A percentile compares a stretch with the other conserved stretches of the same genome.
Evolutionary conservation across 768 basidiomycete genomes (phyloP).

Genomic region (Hericium rajendrae): DNA sequence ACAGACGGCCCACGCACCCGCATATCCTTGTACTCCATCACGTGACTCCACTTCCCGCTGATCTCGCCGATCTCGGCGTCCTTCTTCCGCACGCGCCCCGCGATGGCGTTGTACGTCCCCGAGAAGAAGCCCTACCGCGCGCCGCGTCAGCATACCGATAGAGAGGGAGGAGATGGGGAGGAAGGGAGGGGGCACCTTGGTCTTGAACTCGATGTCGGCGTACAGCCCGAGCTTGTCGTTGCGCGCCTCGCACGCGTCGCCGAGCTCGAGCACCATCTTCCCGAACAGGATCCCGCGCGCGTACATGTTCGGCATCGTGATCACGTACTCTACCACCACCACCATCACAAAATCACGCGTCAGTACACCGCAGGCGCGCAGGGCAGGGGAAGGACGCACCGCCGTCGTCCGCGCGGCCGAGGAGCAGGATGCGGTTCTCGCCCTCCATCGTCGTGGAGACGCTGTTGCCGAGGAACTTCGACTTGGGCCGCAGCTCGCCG

Average conservation of each 20-base stretch:
- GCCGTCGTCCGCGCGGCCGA: constrained; percentile 80
- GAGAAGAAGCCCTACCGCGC: constrained; percentile 87
- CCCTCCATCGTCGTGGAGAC: constrained; percentile 97
- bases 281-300: constrained; percentile 81
- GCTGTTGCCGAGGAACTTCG: constrained; percentile 92
- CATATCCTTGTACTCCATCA: constrained; percentile 74
- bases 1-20: constrained; percentile 47
- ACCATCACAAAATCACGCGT: neutral
- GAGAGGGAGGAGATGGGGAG: neutral
- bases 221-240: constrained; percentile 66
- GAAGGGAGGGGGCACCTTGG: constrained; percentile 51
- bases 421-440: constrained; percentile 77
- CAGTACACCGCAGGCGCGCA: neutral
- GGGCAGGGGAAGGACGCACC: constrained; percentile 35
- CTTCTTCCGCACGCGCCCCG: constrained; percentile 65
- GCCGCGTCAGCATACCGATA: neutral
- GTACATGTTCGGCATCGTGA: constrained; percentile 98
- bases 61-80: constrained; percentile 72
- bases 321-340: constrained; percentile 55
- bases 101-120: constrained; percentile 87
- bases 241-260: constrained; percentile 78
- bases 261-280: constrained; percentile 94
- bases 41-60: constrained; percentile 81
- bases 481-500: constrained; percentile 93
- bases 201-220: constrained; percentile 94